A percentile compares a stretch with the other conserved stretches of the same genome.
These are phyloP conservation scores for Rhizopogon salebrosus DNA, from an alignment of 768 basidiomycete genomes.

Conservation along the genomic window DNA sequence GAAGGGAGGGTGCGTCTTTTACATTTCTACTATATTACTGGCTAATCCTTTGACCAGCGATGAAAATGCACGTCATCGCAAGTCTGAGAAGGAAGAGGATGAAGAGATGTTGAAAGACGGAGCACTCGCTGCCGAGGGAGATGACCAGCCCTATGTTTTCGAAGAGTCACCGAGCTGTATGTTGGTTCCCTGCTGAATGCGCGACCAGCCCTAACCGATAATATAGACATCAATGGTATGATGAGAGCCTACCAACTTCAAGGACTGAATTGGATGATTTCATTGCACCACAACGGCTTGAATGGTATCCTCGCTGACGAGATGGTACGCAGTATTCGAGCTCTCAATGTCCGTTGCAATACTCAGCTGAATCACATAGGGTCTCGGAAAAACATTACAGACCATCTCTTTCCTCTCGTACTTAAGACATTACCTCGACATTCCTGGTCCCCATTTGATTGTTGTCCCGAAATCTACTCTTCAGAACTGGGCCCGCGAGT, in stretches of 20 bases:
- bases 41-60: slow-evolving; percentile 42
- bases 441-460: slow-evolving; percentile 83
- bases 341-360: not conserved
- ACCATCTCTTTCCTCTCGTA: slow-evolving; percentile 97
- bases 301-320: slow-evolving; percentile 98
- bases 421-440: slow-evolving; percentile 77
- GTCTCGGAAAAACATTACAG: slow-evolving; percentile 96
- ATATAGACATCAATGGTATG: slow-evolving; percentile 74
- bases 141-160: slow-evolving; percentile 91
- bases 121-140: slow-evolving; percentile 71
- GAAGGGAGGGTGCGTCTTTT: slow-evolving; percentile 58
- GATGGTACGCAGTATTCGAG: slow-evolving; percentile 50
- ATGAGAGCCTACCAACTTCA: slow-evolving; percentile 97
- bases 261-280: slow-evolving; percentile 96
- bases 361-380: slow-evolving; percentile 40
- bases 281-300: slow-evolving; percentile 91
- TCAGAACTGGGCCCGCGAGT: slow-evolving; percentile 96
- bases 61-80: slow-evolving; percentile 77
- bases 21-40: not conserved
- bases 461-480: slow-evolving; percentile 98
- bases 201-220: slow-evolving; percentile 1
- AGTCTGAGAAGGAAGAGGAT: slow-evolving; percentile 98
- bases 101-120: slow-evolving; percentile 90
- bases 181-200: slow-evolving; percentile 12
- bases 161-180: slow-evolving; percentile 90